phyloP scores from a whole-genome alignment of 306 rosid genomes.

The Abrus precatorius region DNA sequence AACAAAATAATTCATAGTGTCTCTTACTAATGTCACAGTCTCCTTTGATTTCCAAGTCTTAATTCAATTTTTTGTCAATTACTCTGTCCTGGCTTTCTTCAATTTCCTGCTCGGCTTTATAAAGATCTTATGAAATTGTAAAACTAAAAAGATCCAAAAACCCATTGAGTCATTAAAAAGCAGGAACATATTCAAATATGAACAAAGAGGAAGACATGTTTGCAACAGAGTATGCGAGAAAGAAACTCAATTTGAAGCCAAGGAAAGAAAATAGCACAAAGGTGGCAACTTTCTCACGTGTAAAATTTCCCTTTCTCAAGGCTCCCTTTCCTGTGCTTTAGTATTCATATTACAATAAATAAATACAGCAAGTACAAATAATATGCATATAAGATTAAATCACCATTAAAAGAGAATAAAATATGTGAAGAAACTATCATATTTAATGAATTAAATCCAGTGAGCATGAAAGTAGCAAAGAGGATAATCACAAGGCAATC shows the following conservation, averaged over 20 bases:
- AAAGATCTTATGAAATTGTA: conserved; percentile 10
- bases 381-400: background rate
- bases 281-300: conserved; percentile 1
- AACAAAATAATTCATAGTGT: conserved; percentile 26
- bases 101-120: background rate
- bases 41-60: conserved; percentile 8
- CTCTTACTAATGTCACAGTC: conserved; percentile 6
- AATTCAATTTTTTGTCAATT: conserved; percentile 1
- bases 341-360: background rate
- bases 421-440: background rate
- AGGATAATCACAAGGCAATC: background rate
- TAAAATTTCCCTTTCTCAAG: background rate
- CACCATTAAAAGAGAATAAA: background rate
- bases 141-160: conserved; percentile 8
- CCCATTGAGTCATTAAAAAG: background rate
- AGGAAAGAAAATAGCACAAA: background rate
- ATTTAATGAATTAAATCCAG: background rate
- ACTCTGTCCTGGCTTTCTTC: conserved; percentile 10
- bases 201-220: background rate
- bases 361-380: background rate
- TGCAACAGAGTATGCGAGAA: background rate
- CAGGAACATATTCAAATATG: background rate
- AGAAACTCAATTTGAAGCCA: conserved; percentile 33
- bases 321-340: conserved; percentile 3
- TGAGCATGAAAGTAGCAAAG: background rate